A percentile compares a stretch with the other conserved stretches of the same genome.
These are phyloP conservation scores for Emydomyces testavorans DNA, from an alignment of 2,329 filamentous ascomycete species.

Conservation along the genomic window DNA sequence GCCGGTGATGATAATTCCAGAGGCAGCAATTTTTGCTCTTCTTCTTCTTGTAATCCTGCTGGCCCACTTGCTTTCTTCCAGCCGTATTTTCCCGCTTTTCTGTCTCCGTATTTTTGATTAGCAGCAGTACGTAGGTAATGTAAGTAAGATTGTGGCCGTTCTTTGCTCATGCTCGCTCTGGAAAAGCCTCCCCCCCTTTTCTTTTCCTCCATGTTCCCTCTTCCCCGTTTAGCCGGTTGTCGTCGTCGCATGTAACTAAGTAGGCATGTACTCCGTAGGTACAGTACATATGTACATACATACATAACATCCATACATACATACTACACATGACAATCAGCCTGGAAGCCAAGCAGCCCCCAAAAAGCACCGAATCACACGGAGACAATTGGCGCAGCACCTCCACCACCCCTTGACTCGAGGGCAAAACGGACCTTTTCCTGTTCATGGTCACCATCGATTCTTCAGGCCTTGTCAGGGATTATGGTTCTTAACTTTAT, in stretches of 20 bases:
- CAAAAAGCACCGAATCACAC: neutral
- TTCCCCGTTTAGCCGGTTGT: neutral
- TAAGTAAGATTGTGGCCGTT: no score
- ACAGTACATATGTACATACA: no score
- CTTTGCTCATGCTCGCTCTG: neutral
- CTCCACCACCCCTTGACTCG: neutral
- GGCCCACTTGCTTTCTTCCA: constrained; percentile 8
- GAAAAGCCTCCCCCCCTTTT: no score
- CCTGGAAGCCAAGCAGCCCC: neutral
- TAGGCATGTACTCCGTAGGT: neutral
- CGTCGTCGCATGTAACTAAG: no score
- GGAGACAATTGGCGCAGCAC: neutral
- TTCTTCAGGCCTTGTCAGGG: constrained; percentile 8
- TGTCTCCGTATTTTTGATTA: constrained; percentile 7
- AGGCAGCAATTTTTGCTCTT: neutral
- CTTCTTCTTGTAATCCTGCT: constrained; percentile 1
- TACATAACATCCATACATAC: no score
- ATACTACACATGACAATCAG: neutral
- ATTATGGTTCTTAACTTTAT: constrained; percentile 16
- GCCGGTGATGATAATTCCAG: no score
- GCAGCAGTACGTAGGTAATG: no score
- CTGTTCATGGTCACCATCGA: constrained; percentile 1
- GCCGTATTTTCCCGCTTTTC: constrained; percentile 5
- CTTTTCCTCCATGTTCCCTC: neutral
- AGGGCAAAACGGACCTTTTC: neutral